Evolutionary conservation across 768 basidiomycete species (phyloP).

Genomic region (Rickenella mellea): DNA sequence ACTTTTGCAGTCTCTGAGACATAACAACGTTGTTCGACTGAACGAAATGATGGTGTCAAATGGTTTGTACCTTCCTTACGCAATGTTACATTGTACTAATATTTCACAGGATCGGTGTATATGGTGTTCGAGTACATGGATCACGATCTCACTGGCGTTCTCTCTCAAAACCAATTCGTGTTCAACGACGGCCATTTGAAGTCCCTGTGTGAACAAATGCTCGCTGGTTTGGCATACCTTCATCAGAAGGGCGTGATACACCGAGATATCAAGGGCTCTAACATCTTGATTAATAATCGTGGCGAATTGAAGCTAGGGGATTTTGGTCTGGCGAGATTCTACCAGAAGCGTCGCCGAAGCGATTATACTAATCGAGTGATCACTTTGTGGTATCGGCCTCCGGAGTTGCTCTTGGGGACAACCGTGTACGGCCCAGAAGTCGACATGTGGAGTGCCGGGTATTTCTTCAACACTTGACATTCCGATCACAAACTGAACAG

Average conservation of each 20-base stretch:
- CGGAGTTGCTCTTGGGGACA: conserved; percentile 89
- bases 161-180: conserved; percentile 81
- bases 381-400: conserved; percentile 96
- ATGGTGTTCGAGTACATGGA: conserved; percentile 99
- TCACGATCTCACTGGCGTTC: conserved; percentile 90
- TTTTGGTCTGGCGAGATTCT: conserved; percentile 95
- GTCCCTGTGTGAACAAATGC: conserved; percentile 93
- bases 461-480: conserved; percentile 7
- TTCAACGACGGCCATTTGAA: conserved; percentile 89
- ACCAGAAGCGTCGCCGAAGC: conserved; percentile 78
- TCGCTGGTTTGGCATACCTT: conserved; percentile 87
- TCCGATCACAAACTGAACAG: conserved; percentile 3
- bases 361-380: conserved; percentile 99
- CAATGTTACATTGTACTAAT: conserved; percentile 1
- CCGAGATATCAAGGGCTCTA: conserved; percentile 98
- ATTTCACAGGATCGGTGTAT: conserved; percentile 72
- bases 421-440: conserved; percentile 96
- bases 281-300: conserved; percentile 84
- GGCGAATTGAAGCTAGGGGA: conserved; percentile 95
- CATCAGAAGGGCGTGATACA: conserved; percentile 96
- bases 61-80: conserved; percentile 38
- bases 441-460: conserved; percentile 99
- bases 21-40: conserved; percentile 81
- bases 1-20: conserved; percentile 81
- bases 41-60: conserved; percentile 99